Evolutionary conservation across 2,329 filamentous ascomycete species (phyloP).

Genomic region (Samsoniella hepiali): DNA sequence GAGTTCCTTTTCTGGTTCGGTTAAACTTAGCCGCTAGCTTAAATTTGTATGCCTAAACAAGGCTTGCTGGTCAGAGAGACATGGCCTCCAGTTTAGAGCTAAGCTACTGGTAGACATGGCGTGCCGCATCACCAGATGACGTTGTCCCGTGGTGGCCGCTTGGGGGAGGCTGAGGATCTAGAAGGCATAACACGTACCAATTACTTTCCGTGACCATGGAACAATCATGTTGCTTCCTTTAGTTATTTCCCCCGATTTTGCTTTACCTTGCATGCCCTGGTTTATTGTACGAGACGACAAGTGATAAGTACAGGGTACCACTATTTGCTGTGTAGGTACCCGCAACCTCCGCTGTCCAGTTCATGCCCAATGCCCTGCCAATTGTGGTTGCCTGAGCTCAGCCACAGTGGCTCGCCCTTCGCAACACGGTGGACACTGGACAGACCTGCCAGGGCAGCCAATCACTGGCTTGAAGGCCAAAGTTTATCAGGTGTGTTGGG

Average conservation of each 20-base stretch:
- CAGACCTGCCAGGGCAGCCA: not conserved
- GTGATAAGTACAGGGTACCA: not conserved
- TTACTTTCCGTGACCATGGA: not conserved
- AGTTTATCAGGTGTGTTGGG: not conserved
- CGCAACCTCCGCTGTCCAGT: not conserved
- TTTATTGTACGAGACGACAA: too few species aligned
- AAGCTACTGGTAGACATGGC: not conserved
- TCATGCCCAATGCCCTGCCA: not conserved
- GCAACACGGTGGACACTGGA: not conserved
- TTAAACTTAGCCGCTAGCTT: too few species aligned
- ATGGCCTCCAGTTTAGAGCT: not conserved
- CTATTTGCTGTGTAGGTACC: not conserved
- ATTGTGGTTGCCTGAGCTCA: conserved; percentile 11
- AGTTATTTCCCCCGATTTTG: too few species aligned
- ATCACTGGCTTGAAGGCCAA: not conserved
- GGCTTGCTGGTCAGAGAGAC: not conserved
- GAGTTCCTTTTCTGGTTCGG: too few species aligned
- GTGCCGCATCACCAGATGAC: conserved; percentile 2
- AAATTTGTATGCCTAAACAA: not conserved
- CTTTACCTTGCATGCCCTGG: too few species aligned
- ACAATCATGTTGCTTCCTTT: too few species aligned
- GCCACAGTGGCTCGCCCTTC: conserved; percentile 1
- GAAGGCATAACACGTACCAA: too few species aligned
- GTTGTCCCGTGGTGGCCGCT: not conserved
- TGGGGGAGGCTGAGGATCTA: too few species aligned